A percentile compares a stretch with the other conserved stretches of the same genome.
phyloP scores from a whole-genome alignment of 2,329 filamentous ascomycete species.

The Colletotrichum gloeosporioides region DNA sequence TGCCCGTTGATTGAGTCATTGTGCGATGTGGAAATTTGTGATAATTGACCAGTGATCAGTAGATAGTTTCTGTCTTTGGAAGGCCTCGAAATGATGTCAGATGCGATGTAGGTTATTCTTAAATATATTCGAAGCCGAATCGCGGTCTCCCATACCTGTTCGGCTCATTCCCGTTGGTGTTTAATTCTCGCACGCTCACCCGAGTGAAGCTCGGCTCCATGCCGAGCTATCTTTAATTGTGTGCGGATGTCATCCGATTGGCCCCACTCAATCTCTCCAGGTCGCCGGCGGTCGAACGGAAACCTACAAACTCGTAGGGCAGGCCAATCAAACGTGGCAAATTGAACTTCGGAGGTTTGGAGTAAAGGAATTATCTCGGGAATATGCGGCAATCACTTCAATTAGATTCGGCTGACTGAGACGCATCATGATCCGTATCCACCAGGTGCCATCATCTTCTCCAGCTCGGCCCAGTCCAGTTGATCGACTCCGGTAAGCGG shows the following conservation, averaged over 20 bases:
- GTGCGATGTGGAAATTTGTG: background rate
- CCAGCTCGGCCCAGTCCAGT: constrained; percentile 31
- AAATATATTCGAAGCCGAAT: background rate
- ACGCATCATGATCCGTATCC: constrained; percentile 1
- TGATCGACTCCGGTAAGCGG: constrained; percentile 34
- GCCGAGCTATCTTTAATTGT: background rate
- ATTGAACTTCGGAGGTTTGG: background rate
- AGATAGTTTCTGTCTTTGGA: fast-evolving
- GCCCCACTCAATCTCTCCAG: background rate
- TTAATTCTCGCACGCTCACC: background rate
- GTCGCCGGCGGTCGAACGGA: constrained; percentile 7
- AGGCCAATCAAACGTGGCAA: background rate
- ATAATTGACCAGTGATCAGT: background rate
- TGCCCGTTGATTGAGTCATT: constrained; percentile 3
- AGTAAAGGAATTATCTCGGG: background rate
- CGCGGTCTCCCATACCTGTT: background rate
- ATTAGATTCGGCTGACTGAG: background rate
- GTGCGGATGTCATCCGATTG: constrained; percentile 10
- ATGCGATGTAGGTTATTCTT: background rate
- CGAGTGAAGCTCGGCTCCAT: background rate
- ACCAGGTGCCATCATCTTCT: constrained; percentile 28
- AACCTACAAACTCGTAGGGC: background rate
- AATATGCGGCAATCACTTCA: background rate
- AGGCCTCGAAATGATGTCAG: background rate
- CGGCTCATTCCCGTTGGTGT: constrained; percentile 15